phyloP scores from a whole-genome alignment of 495 filamentous ascomycete species.

The Hyphodiscus hymeniophilus region DNA sequence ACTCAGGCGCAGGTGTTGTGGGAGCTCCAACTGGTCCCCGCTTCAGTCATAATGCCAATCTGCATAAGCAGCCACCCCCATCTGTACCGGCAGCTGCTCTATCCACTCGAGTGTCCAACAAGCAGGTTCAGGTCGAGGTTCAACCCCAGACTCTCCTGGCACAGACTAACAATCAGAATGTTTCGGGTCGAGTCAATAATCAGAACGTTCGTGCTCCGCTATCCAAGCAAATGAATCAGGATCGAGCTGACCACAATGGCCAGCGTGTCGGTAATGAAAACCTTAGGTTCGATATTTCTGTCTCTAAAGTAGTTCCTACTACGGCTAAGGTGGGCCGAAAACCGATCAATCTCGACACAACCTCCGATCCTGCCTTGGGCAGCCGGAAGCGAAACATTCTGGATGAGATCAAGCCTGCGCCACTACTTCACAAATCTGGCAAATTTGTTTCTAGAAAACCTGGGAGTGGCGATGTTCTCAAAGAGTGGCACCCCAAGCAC shows the following conservation, averaged over 20 bases:
- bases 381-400: slow-evolving; percentile 64
- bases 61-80: slow-evolving; percentile 13
- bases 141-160: too few species aligned
- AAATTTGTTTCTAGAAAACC: slow-evolving; percentile 28
- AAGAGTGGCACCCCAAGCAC: slow-evolving; percentile 42
- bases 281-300: too few species aligned
- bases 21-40: slow-evolving; percentile 26
- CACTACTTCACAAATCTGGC: slow-evolving; percentile 33
- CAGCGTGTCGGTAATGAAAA: too few species aligned
- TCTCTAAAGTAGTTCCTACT: too few species aligned
- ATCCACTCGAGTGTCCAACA: not conserved
- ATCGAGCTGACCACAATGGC: too few species aligned
- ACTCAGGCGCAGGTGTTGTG: slow-evolving; percentile 16
- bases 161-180: too few species aligned
- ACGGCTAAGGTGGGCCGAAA: slow-evolving; percentile 1
- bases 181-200: not conserved
- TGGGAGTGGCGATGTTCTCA: slow-evolving; percentile 39
- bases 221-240: too few species aligned
- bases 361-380: slow-evolving; percentile 32
- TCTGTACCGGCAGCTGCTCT: slow-evolving; percentile 12
- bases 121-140: not conserved
- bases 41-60: too few species aligned
- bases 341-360: slow-evolving; percentile 10
- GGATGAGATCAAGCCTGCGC: slow-evolving; percentile 50
- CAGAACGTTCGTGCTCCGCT: not conserved